Conservation (phyloP, 768 basidiomycete species). For the Boletus rubescentipes region DNA sequence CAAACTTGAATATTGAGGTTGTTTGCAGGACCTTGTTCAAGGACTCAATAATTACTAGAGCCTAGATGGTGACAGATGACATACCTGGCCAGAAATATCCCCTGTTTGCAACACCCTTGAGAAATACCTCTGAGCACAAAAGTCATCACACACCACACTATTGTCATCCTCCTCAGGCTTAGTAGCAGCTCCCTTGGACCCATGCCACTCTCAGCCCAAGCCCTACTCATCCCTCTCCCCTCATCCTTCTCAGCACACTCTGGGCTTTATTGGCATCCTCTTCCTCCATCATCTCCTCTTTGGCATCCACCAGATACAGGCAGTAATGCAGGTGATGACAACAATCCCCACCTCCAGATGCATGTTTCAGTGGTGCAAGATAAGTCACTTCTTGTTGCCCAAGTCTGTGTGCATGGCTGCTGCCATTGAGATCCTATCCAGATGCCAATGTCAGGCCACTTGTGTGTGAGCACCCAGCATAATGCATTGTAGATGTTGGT, state of each 20-base stretch:
- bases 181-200: conserved; percentile 1
- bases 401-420: conserved; percentile 15
- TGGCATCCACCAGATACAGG: conserved; percentile 28
- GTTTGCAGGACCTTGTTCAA: conserved; percentile 58
- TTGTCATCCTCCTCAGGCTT: conserved; percentile 56
- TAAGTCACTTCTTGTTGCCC: conserved; percentile 35
- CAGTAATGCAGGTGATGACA: no score
- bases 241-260: conserved; percentile 45
- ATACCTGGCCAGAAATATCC: conserved; percentile 77
- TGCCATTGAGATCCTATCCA: conserved; percentile 20
- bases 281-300: conserved; percentile 33
- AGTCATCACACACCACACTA: conserved; percentile 48
- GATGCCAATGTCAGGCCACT: conserved; percentile 4
- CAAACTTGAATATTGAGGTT: conserved; percentile 70
- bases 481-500: conserved; percentile 19
- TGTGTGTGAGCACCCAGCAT: conserved; percentile 10
- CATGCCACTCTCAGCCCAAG: conserved; percentile 27
- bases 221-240: conserved; percentile 39
- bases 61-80: neutral
- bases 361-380: conserved; percentile 34
- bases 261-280: conserved; percentile 47
- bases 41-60: neutral
- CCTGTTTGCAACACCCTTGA: conserved; percentile 75
- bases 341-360: conserved; percentile 7
- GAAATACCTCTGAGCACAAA: neutral